These are phyloP conservation scores for Dendrobium huoshanense DNA, from an alignment of 106 monocot genomes.

Conservation along the genomic window DNA sequence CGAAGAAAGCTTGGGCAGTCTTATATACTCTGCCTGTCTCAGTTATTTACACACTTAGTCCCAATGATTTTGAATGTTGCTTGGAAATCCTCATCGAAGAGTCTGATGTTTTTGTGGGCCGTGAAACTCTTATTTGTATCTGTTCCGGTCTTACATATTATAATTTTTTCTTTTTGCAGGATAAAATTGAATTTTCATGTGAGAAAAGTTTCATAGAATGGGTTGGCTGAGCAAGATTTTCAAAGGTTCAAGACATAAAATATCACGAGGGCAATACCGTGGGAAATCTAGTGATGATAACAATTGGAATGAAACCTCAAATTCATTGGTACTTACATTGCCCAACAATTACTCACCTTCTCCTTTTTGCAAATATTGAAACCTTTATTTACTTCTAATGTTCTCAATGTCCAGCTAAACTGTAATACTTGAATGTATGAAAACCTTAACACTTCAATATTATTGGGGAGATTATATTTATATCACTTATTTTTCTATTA, in stretches of 20 bases:
- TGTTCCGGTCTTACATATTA: neutral
- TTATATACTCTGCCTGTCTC: too few species aligned
- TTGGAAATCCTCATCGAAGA: neutral
- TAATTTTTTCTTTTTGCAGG: neutral
- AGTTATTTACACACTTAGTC: too few species aligned
- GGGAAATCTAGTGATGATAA: slow-evolving; percentile 28
- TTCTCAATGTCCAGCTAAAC: neutral
- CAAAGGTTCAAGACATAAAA: slow-evolving; percentile 65
- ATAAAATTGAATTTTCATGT: neutral
- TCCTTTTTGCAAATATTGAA: neutral
- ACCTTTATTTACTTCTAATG: neutral
- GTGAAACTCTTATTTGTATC: neutral
- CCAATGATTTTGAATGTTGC: neutral
- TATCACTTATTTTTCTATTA: neutral
- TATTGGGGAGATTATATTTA: too few species aligned
- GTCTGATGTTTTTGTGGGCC: neutral
- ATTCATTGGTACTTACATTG: slow-evolving; percentile 25
- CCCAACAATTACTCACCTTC: neutral
- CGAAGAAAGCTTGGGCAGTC: too few species aligned
- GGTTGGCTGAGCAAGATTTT: slow-evolving; percentile 87
- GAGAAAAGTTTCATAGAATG: slow-evolving; percentile 23
- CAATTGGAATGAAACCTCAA: slow-evolving; percentile 19
- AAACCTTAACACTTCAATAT: too few species aligned
- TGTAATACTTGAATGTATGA: neutral
- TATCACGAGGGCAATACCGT: slow-evolving; percentile 54